Evolutionary conservation across 2,329 filamentous ascomycete species (phyloP), one percentile per base, ranked within the genome.

Genomic region (Zymoseptoria ardabiliae): DNA sequence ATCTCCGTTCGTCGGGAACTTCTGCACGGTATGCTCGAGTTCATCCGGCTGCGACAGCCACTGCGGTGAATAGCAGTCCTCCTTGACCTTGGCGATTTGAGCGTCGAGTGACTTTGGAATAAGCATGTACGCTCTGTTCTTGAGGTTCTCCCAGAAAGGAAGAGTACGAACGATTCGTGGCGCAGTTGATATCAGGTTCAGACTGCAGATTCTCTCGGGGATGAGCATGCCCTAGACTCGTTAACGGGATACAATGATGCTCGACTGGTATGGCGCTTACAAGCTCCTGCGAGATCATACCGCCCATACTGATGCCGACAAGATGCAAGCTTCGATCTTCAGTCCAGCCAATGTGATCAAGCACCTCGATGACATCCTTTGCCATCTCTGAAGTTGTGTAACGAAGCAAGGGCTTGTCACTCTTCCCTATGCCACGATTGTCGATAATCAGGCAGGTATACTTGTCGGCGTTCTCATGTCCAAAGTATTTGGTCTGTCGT

Each of bases 241-340:
- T 63, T n/a, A 63, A 52, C 30, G 3, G 28, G 2, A 41, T 3
- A 11, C 9, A 8, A 28, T 20, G 11, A 45, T 28, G 6, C 9
- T 17, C 11, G 20, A 19, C n/a, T 19, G 49, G 22, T 11, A 21
- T 30, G 35, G 58, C 70, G 35, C 75, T 69, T 72, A 80, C 82
- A 3, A 96, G 70, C 75, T 96, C 91, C 74, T 96, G 91, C 2
- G 89, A 85, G 68, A 96, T 93, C 91, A 96, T 96, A 69, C 91
- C 91, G 63, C 91, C 91, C 82, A 96, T 89, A 60, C 87, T 90
- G 64, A 93, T 85, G 58, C 91, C 91, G 35, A 89, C 79, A 56
- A 95, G 72, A 75, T 96, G 85, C 13, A 87, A 66, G 55, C 83
- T 71, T 77, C 80, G 75, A 67, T 78, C 67, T 70, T 80, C 63